These are phyloP conservation scores for Fusarium sarcochroum DNA, from an alignment of 2,329 filamentous ascomycete species.

Conservation along the genomic window DNA sequence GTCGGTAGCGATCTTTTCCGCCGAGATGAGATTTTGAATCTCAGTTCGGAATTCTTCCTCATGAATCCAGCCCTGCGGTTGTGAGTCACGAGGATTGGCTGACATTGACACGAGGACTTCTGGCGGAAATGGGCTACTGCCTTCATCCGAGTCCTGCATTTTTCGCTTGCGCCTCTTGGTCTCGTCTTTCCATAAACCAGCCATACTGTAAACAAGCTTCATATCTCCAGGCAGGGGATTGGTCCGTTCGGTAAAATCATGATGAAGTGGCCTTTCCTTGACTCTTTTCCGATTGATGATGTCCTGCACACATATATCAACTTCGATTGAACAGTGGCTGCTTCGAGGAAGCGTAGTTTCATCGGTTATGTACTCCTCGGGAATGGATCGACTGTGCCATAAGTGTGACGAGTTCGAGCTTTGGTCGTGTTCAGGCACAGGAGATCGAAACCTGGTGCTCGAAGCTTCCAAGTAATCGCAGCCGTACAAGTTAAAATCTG, in stretches of 20 bases:
- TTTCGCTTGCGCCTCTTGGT: slow-evolving; percentile 81
- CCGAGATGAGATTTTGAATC: slow-evolving; percentile 71
- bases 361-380: slow-evolving; percentile 63
- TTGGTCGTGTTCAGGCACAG: slow-evolving; percentile 79
- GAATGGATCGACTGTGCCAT: slow-evolving; percentile 86
- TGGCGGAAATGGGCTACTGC: slow-evolving; percentile 81
- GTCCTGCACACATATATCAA: slow-evolving; percentile 89
- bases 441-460: slow-evolving; percentile 79
- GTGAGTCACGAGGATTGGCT: slow-evolving; percentile 79
- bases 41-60: slow-evolving; percentile 84
- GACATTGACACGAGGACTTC: slow-evolving; percentile 92
- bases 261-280: slow-evolving; percentile 82
- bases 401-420: slow-evolving; percentile 72
- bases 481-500: slow-evolving; percentile 96
- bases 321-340: slow-evolving; percentile 90
- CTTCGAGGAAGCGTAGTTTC: slow-evolving; percentile 77
- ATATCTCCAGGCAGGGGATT: slow-evolving; percentile 74
- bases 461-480: slow-evolving; percentile 86
- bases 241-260: slow-evolving; percentile 84
- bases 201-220: slow-evolving; percentile 95
- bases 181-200: slow-evolving; percentile 92
- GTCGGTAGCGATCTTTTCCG: slow-evolving; percentile 69
- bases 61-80: slow-evolving; percentile 90
- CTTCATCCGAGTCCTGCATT: slow-evolving; percentile 74
- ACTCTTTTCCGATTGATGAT: slow-evolving; percentile 87